A percentile compares a stretch with the other conserved stretches of the same genome.
Evolutionary conservation across 345 rosid species (phyloP).

Genomic region (Heritiera fomes): DNA sequence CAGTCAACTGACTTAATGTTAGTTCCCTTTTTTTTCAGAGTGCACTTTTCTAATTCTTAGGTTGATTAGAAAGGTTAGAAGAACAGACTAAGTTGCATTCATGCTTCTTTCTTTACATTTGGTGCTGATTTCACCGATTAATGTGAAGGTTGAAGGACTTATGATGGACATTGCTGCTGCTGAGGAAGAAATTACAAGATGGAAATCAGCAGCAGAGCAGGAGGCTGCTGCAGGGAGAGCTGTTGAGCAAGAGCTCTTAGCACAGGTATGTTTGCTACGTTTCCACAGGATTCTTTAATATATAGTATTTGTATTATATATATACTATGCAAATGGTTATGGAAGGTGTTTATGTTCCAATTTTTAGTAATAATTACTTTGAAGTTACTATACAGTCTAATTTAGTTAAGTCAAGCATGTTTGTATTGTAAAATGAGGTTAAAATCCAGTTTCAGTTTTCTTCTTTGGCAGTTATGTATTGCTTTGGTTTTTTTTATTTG

Average conservation of each 20-base stretch:
- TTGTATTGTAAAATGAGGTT: too few species aligned
- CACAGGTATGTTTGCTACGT: conserved; percentile 55
- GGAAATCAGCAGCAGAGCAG: conserved; percentile 99
- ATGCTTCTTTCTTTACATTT: background rate
- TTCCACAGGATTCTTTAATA: background rate
- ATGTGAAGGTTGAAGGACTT: conserved; percentile 87
- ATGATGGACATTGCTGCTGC: conserved; percentile 96
- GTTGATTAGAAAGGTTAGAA: conserved; percentile 13
- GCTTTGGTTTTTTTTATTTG: too few species aligned
- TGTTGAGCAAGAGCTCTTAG: conserved; percentile 74
- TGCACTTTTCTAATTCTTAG: background rate
- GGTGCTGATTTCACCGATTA: conserved; percentile 7
- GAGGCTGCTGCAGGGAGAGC: conserved; percentile 99
- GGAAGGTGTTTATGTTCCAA: conserved; percentile 3
- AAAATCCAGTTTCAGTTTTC: too few species aligned
- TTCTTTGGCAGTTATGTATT: background rate
- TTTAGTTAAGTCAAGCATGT: too few species aligned
- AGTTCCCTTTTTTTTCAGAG: background rate
- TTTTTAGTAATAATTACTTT: background rate
- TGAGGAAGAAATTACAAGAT: conserved; percentile 96
- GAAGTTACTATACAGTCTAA: too few species aligned
- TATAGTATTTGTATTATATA: too few species aligned
- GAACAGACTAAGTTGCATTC: background rate
- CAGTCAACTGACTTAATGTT: conserved; percentile 5
- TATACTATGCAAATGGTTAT: background rate